A percentile compares a stretch with the other conserved stretches of the same genome.
phyloP scores from a whole-genome alignment of 306 rosid species.

The Sechiopsis laciniata region DNA sequence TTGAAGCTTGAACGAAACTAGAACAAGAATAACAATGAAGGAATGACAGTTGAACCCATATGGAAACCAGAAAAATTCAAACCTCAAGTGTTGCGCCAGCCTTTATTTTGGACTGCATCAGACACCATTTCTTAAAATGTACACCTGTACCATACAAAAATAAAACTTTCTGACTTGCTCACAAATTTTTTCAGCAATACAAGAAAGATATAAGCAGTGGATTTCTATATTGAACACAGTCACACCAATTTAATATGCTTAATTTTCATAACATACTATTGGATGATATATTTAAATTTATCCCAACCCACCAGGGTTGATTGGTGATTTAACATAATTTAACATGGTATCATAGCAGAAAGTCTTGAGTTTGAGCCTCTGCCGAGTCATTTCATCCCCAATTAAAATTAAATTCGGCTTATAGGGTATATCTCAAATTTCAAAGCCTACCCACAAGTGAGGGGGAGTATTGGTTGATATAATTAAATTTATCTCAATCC shows the following conservation, averaged over 20 bases:
- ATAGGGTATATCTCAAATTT: too few relatives aligned
- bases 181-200: not conserved
- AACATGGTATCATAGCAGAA: too few relatives aligned
- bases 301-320: too few relatives aligned
- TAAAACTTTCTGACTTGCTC: not conserved
- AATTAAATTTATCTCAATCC: too few relatives aligned
- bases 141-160: slow-evolving; percentile 46
- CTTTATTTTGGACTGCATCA: slow-evolving; percentile 91
- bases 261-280: not conserved
- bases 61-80: slow-evolving; percentile 26
- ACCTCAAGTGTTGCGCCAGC: slow-evolving; percentile 90
- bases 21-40: not conserved
- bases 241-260: not conserved
- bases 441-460: too few relatives aligned
- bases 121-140: slow-evolving; percentile 97
- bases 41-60: slow-evolving; percentile 13
- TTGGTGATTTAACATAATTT: too few relatives aligned
- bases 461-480: too few relatives aligned
- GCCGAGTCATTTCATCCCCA: too few relatives aligned
- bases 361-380: too few relatives aligned
- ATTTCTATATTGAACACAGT: not conserved
- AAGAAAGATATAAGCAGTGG: not conserved
- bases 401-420: too few relatives aligned
- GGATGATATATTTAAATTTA: too few relatives aligned
- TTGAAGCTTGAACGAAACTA: too few relatives aligned